A percentile compares a stretch with the other conserved stretches of the same genome.
Evolutionary conservation across 495 filamentous ascomycete genomes (phyloP).

Genomic region (Xylaria castorea): DNA sequence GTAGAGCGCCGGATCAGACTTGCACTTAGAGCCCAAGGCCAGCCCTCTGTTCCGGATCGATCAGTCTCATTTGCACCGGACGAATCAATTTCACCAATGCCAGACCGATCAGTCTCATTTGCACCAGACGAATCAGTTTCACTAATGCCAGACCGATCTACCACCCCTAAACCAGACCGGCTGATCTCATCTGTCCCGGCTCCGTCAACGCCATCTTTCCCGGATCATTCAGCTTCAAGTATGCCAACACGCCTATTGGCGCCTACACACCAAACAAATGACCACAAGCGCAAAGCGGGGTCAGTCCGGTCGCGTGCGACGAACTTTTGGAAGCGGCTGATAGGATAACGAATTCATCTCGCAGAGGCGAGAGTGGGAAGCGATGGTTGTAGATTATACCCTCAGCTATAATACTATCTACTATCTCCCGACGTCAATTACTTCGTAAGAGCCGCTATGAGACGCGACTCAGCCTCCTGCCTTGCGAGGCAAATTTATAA

Average conservation of each 20-base stretch:
- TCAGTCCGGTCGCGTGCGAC: background rate
- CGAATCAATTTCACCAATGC: constrained; percentile 34
- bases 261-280: background rate
- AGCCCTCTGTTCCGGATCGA: no score
- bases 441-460: no score
- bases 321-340: background rate
- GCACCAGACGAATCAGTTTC: no score
- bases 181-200: constrained; percentile 30
- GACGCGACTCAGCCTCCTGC: no score
- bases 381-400: background rate
- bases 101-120: constrained; percentile 29
- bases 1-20: background rate
- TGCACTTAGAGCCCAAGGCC: background rate
- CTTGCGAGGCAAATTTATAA: no score
- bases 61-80: no score
- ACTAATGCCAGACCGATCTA: no score
- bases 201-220: background rate
- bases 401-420: background rate
- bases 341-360: background rate
- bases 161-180: no score
- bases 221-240: background rate
- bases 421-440: background rate
- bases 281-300: constrained; percentile 24
- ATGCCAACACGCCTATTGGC: background rate
- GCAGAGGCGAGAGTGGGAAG: background rate